Base-by-base conservation (phyloP, 306 rosid species). In the Lotus japonicus region DNA sequence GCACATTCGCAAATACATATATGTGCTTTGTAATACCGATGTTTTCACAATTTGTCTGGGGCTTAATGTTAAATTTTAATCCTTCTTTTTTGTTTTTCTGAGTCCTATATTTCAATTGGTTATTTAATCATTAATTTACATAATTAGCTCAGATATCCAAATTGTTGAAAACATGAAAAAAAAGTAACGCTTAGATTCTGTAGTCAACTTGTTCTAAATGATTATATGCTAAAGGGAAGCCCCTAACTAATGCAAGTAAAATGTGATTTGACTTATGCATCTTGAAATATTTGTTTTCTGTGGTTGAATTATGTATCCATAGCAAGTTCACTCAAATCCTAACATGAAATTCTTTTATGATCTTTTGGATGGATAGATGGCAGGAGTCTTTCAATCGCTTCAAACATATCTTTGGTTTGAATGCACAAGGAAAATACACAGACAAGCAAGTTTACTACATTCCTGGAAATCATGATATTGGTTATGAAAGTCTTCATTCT, bases 391-490 rank as follows among this genome's bases (percentile, higher is more conserved):
- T 83, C 17, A 80, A 61, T 77, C 92, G 97, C 50, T 80, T 91
- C 39, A 83, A 68, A 43, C 90, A 85, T 79, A 85, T 88, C 16
- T 84, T 91, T 82, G 82, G 83, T 43, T 76, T 84, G 82, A 75
- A 82, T 49, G 67, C 55, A 45, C 87, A 66, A 70, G 82, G 86
- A 67, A 81, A 64, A 65, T 77, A 78, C 74, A 31, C 55, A 41
- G 76, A 81, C 57, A 75, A 66, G 51, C 76, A 59, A 58, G 92
- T 83, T 68, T 74, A 81, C 83, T 76, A 73, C 79, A 58, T 91
- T 50, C 71, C 94, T 18, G 97, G 97, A 66, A 91, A 91, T 82
- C 97, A 88, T 82, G 96, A 91, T 74, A 79, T 88, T 70, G 97
- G 97, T 61, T 88, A 88, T 74, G 92, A 63, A 80, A 63, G 48